Conservation (phyloP, 2,329 filamentous ascomycete species). For the Penicillium sclerotigenum region DNA sequence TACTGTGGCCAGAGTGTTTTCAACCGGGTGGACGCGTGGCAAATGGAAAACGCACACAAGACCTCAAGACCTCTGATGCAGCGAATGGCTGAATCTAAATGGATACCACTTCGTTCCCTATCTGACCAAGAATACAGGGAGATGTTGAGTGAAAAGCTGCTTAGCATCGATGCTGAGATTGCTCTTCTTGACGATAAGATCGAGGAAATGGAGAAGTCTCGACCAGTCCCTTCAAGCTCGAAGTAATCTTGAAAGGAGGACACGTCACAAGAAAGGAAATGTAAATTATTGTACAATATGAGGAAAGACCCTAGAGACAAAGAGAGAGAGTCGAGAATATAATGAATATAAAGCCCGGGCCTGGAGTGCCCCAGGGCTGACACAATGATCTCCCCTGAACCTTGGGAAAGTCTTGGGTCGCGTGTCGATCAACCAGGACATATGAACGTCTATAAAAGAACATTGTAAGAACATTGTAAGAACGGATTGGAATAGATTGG, state of each 20-base stretch:
- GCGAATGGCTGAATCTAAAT: slow-evolving; percentile 59
- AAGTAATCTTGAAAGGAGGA: slow-evolving; percentile 1
- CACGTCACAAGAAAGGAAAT: neutral
- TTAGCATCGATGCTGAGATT: slow-evolving; percentile 72
- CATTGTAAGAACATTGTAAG: neutral
- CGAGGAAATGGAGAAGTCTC: slow-evolving; percentile 45
- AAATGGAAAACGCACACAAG: slow-evolving; percentile 37
- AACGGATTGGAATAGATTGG: neutral
- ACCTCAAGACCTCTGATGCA: slow-evolving; percentile 45
- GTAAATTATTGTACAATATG: slow-evolving; percentile 6
- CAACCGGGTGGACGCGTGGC: slow-evolving; percentile 51
- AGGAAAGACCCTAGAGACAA: neutral
- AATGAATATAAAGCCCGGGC: neutral
- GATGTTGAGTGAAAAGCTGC: slow-evolving; percentile 67
- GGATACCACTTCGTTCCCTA: slow-evolving; percentile 68
- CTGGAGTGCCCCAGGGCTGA: neutral
- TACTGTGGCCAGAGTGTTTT: slow-evolving; percentile 56
- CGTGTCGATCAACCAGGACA: slow-evolving; percentile 8
- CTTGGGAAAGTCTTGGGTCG: slow-evolving; percentile 6
- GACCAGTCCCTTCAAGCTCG: slow-evolving; percentile 6
- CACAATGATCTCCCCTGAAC: slow-evolving; percentile 7
- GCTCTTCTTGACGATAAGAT: slow-evolving; percentile 75
- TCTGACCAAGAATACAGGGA: slow-evolving; percentile 70
- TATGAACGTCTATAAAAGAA: neutral
- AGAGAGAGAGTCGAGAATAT: neutral